phyloP scores from a whole-genome alignment of 2,329 filamentous ascomycete species.

The Fusarium goolgardi region DNA sequence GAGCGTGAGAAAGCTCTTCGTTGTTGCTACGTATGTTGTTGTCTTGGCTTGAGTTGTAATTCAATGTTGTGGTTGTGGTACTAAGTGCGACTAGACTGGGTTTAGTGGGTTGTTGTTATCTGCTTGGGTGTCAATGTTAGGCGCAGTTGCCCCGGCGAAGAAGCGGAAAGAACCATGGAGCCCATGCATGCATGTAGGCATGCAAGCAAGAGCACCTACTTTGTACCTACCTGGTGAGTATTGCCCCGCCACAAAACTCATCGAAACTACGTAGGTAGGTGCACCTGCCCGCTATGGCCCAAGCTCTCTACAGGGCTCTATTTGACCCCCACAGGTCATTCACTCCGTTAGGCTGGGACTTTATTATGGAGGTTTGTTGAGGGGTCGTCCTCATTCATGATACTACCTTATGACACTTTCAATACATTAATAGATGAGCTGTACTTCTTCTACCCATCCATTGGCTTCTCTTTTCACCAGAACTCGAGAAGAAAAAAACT shows the following conservation, averaged over 20 bases:
- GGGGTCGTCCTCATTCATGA: slow-evolving; percentile 19
- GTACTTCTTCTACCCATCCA: background rate
- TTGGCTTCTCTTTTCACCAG: background rate
- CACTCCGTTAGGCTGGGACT: background rate
- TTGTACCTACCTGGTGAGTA: background rate
- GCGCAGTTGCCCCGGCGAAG: slow-evolving; percentile 44
- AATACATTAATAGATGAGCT: background rate
- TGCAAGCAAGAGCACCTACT: slow-evolving; percentile 4
- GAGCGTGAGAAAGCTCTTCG: slow-evolving; percentile 22
- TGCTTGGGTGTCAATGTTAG: slow-evolving; percentile 35
- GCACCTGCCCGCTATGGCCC: slow-evolving; percentile 20
- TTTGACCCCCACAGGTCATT: background rate
- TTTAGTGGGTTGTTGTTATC: slow-evolving; percentile 21
- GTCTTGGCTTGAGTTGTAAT: slow-evolving; percentile 10
- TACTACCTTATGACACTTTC: background rate
- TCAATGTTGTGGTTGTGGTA: slow-evolving; percentile 33
- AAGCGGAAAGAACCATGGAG: slow-evolving; percentile 12
- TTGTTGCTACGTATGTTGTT: slow-evolving; percentile 25
- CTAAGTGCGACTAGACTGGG: slow-evolving; percentile 22
- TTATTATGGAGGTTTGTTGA: slow-evolving; percentile 2
- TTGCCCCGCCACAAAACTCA: slow-evolving; percentile 7
- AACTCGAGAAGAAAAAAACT: background rate
- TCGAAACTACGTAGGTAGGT: background rate
- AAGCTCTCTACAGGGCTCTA: slow-evolving; percentile 5
- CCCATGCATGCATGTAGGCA: background rate